Base-by-base conservation (phyloP, 148 eudicot species). In the Vaccinium vitisidaea region DNA sequence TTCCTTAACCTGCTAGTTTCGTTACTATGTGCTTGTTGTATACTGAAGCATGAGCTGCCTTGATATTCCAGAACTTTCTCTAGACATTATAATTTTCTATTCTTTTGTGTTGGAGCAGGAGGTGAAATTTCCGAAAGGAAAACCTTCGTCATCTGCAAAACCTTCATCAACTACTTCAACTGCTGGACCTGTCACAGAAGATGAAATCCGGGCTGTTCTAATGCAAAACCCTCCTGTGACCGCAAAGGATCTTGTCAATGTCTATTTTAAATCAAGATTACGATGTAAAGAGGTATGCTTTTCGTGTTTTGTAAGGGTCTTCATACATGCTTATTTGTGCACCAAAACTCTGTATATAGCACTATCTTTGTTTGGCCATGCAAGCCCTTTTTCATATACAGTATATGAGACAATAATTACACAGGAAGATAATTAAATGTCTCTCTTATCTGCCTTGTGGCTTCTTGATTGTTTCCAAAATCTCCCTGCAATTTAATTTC, bases 141-240 rank as follows among this genome's bases (percentile, higher is more conserved):
- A 91, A 71, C 59, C 65, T 27, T 80, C 93, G 6, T 58, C 89
- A 58, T 55, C 94, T 71, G 59, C 90, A 18, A 92, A 88, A 87
- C 27, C 88, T 65, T 90, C 87, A 63, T 65, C 92, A 58, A 30
- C 30, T 63, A 8, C 87, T 36, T 83, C 93, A 65, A 78, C 95
- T 39, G 80, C 93, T 83, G 98, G 94, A 81, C 98, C 98, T 85
- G 98, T 96, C 84, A 81, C 95, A 21, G 98, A 95, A 89, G 99
- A 96, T 55, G 98, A 96, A 89, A 96, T 96, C 23, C 89, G 92
- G 83, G 94, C 92, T 14, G 98, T 96, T 32, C 81, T 96, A 75
- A 2, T 89, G 87, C 96, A 91, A 82, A 92, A 89, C 84, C 89
- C 90, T 32, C 93, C 93, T 19, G 90, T 96, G 77, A 96, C 98